Conservation (phyloP, 306 rosid genomes). For the Ammopiptanthus mongolicus region DNA sequence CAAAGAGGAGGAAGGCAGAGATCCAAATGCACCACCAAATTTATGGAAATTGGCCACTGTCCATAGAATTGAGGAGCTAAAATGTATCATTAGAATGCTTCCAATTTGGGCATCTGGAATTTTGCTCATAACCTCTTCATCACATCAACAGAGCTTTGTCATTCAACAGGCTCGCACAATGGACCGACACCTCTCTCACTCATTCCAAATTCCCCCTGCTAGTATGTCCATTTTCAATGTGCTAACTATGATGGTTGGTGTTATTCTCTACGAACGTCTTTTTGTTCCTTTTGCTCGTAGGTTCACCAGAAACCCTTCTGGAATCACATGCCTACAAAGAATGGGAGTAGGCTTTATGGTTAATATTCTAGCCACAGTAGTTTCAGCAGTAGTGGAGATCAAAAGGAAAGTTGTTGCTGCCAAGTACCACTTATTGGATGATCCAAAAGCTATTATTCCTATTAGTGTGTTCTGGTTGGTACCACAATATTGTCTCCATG, state of each 20-base stretch:
- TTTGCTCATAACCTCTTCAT: conserved; percentile 40
- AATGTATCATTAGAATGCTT: conserved; percentile 61
- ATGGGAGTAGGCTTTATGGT: conserved; percentile 29
- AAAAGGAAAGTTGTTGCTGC: conserved; percentile 50
- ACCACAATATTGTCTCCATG: conserved; percentile 50
- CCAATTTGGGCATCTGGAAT: conserved; percentile 77
- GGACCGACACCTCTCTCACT: conserved; percentile 47
- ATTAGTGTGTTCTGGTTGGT: conserved; percentile 43
- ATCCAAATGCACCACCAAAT: conserved; percentile 35
- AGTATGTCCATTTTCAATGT: conserved; percentile 47
- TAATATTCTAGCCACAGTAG: conserved; percentile 13
- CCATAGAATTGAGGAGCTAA: conserved; percentile 72
- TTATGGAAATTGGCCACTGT: conserved; percentile 66
- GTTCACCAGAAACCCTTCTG: conserved; percentile 51
- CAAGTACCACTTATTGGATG: conserved; percentile 37
- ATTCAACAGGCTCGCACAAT: conserved; percentile 69
- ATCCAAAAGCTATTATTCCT: conserved; percentile 52
- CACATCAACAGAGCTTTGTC: conserved; percentile 49
- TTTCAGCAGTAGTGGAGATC: conserved; percentile 42
- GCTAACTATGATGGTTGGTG: conserved; percentile 48
- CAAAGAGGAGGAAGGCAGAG: conserved; percentile 17
- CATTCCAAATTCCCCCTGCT: conserved; percentile 63
- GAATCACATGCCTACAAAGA: conserved; percentile 37
- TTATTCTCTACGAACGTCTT: conserved; percentile 56
- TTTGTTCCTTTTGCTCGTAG: conserved; percentile 50